Base-by-base conservation (phyloP, 352 stramenopile genomes). In the Phytopythium mirpurense region DNA sequence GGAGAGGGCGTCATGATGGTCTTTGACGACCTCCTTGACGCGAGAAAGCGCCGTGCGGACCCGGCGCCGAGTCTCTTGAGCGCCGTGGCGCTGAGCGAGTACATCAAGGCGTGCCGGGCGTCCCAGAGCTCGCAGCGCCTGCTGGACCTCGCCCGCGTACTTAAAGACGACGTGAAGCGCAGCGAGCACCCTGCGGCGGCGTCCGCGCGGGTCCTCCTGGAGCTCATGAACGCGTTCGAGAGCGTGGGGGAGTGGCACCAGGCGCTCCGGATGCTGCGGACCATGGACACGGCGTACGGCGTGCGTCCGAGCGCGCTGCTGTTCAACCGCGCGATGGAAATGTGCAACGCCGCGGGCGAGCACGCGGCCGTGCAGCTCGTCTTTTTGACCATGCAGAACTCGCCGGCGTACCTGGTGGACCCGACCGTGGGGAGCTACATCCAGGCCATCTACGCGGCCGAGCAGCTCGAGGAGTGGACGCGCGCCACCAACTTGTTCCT, bases 391-490 rank as follows among this genome's bases (percentile, higher is more conserved):
- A 88, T 92, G 76, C 66, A 87, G 31, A 68, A 75, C 49, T 48
- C 72, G 12, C 53, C 57, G 9, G 65, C 59, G 18, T 83, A 83
- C 41, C 73, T 63, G 4, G 58, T 89, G 10, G 67, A 54, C 43
- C 77, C 76, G 16, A 74, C 74, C 12, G 58, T 64, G 14, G 72
- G 75, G 53, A 86, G 75, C 51, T 90, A 87, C 42, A 75, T 90
- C n/a, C 67, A 93, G 71, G 68, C 61, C 12, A 90, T 93, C 54
- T 86, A 74, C 27, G 75, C 82, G 3, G 62, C 80, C 12, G 79
- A 93, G 52, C 67, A 89, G 54, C 62, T 59, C 21, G 76, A 83
- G 14, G 62, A 86, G n/a, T 93, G 82, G 82, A 67, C 77, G 10
- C 44, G 57, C 19, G 82, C 82, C 21, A 88, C 78, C 21, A 66